Evolutionary conservation across 306 rosid species (phyloP), one percentile per base, ranked within the genome.

Genomic region (Carpinus fangiana): DNA sequence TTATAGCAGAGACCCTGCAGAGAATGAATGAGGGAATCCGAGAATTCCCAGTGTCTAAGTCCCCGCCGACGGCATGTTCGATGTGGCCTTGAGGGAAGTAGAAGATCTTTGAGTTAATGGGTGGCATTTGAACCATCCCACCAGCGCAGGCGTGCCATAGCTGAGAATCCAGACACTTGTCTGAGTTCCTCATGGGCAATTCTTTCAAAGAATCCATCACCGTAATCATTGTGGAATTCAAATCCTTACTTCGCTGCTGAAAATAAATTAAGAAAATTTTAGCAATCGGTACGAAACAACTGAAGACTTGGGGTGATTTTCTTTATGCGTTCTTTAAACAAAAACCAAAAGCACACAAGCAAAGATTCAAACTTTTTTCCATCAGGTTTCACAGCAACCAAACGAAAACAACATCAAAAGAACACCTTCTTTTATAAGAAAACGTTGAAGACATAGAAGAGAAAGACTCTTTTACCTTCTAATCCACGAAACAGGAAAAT

Each of bases 101-200:
- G 79, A 89, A 84, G 73, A 93, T 88, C 79, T 91, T 91, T 7
- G 97, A 86, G 91, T 89, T 89, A 14, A 91, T 82, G 54, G 91
- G 88, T 28, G 99, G 96, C 90, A 96, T 86, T 89, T 91, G 96
- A 84, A 93, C 98, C 99, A 91, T 86, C 78, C 94, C 92, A 75
- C 99, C 99, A 21, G 99, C 99, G 71, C 97, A 93, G 2, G 97
- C 98, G 57, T 91, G 98, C 98, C 98, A 96, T 26, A 96, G 81
- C 70, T 96, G 97, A 77, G 98, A 88, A 80, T 96, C 98, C 77
- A 93, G 79, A 61, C 82, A 82, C 67, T 87, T 90, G 70, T 91
- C 96, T 16, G 86, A 60, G 57, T 52, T 83, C 72, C 61, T 84
- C 80, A 59, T 81, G 76, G 71, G 46, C 14, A 77, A 66, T 48